Percentiles rank a stretch among this genome's conserved stretches.
Evolutionary conservation across 2,329 filamentous ascomycete species (phyloP).

Genomic region (Colletotrichum liaoningense): DNA sequence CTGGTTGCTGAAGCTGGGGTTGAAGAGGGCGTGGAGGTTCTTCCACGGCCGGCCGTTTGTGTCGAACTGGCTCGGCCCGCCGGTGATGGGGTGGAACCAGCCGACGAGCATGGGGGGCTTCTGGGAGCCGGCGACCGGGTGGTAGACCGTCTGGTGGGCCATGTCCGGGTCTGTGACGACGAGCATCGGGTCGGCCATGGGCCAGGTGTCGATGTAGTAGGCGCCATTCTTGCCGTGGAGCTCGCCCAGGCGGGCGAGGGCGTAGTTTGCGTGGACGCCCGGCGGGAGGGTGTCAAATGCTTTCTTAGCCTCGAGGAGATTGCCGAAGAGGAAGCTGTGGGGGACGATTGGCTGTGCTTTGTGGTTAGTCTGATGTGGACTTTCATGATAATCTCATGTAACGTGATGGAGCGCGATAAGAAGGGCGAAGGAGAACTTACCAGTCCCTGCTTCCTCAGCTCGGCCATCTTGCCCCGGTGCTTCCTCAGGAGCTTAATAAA

Average conservation of each 20-base stretch:
- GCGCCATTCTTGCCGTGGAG: slow-evolving; percentile 41
- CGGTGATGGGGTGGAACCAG: slow-evolving; percentile 47
- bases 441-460: slow-evolving; percentile 26
- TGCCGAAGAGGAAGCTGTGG: slow-evolving; percentile 44
- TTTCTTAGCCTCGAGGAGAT: slow-evolving; percentile 45
- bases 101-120: slow-evolving; percentile 42
- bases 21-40: slow-evolving; percentile 42
- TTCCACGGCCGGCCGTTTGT: slow-evolving; percentile 46
- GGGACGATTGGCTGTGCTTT: slow-evolving; percentile 41
- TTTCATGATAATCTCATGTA: no score
- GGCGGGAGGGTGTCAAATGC: slow-evolving; percentile 34
- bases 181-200: slow-evolving; percentile 42
- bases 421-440: not conserved
- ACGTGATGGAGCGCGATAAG: not conserved
- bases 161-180: slow-evolving; percentile 44
- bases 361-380: not conserved
- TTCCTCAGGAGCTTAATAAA: slow-evolving; percentile 14
- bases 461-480: slow-evolving; percentile 24
- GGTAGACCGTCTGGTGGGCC: slow-evolving; percentile 43
- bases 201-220: slow-evolving; percentile 45
- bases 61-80: slow-evolving; percentile 45
- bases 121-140: slow-evolving; percentile 40
- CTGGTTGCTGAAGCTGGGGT: slow-evolving; percentile 45
- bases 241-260: slow-evolving; percentile 15
- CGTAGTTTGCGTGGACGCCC: slow-evolving; percentile 26